Base-by-base conservation (phyloP, 331 rosid species). In the Pyrus hybrid region DNA sequence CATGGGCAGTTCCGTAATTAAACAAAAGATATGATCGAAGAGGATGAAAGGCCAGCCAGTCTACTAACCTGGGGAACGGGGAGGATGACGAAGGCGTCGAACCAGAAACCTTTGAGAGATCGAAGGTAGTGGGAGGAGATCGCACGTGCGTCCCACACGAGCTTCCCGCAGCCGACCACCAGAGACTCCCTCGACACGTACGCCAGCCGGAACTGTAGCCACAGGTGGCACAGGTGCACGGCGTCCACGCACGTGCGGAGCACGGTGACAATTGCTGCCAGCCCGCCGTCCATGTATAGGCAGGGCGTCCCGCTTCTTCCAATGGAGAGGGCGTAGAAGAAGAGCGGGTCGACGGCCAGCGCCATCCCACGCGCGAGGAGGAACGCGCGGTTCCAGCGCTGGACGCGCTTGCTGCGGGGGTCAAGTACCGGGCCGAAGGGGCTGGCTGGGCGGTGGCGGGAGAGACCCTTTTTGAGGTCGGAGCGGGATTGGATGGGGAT, bases 81-180 rank as follows among this genome's bases (percentile, higher is more conserved):
- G 11, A 94, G 93, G 11, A 92, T 94, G 2, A 94, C 97, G 47
- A 92, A 94, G 32, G 87, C 89, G 60, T 94, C 99, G 76, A 94
- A 92, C 99, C 99, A 94, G 83, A 94, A 94, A 5, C 96, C 93
- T 33, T 82, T 90, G 22, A 87, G 53, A 0, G 95, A 92, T 10
- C 85, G 77, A 6, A 92, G 66, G 35, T 92, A 92, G 67, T 94
- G 95, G 5, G 86, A 73, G 17, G 99, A 96, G 63, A 94, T 90
- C 60, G 87, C 92, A 71, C 91, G 92, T 67, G 96, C 70, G 82
- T 94, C 96, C 99, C 99, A 94, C 80, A 92, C 97, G 23, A 94
- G 97, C 79, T 94, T 94, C 75, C 99, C 99, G 56, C 99, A 94
- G 7, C 99, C 99, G 10, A 94, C 90, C 4, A 92, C 97, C 47